A percentile compares a stretch with the other conserved stretches of the same genome.
Conservation (phyloP, 2,329 filamentous ascomycete species). For the Aspergillus sp. region DNA sequence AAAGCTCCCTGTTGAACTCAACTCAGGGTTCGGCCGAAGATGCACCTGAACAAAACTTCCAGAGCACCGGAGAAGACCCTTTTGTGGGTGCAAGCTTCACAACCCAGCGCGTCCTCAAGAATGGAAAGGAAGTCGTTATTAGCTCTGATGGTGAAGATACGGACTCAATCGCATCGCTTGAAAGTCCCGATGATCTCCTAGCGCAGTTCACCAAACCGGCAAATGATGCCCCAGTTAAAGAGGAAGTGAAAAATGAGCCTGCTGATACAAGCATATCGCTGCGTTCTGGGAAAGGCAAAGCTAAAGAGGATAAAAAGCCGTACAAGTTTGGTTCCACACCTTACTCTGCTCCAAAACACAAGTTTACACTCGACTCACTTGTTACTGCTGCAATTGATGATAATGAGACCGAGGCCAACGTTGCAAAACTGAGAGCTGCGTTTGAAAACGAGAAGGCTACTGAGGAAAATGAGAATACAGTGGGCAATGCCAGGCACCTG, state of each 20-base stretch:
- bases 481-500: constrained; percentile 11
- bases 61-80: constrained; percentile 11
- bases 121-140: constrained; percentile 51
- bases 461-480: background rate
- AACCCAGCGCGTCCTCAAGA: constrained; percentile 52
- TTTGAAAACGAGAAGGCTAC: constrained; percentile 12
- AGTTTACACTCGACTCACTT: constrained; percentile 60
- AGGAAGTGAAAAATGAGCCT: constrained; percentile 3
- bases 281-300: constrained; percentile 11
- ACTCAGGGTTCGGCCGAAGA: constrained; percentile 5
- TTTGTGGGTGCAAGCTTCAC: constrained; percentile 18
- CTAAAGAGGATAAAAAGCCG: constrained; percentile 12
- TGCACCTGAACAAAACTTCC: constrained; percentile 11
- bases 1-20: constrained; percentile 10
- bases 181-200: constrained; percentile 51
- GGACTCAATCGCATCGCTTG: constrained; percentile 52
- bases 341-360: constrained; percentile 46
- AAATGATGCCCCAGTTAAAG: constrained; percentile 7
- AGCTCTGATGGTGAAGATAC: constrained; percentile 69
- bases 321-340: constrained; percentile 7
- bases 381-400: constrained; percentile 57
- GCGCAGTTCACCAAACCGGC: constrained; percentile 16
- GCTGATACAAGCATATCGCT: constrained; percentile 5
- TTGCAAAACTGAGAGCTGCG: constrained; percentile 33
- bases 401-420: constrained; percentile 53